Evolutionary conservation across 495 filamentous ascomycete genomes (phyloP).

Genomic region (Talaromyces wortmannii): DNA sequence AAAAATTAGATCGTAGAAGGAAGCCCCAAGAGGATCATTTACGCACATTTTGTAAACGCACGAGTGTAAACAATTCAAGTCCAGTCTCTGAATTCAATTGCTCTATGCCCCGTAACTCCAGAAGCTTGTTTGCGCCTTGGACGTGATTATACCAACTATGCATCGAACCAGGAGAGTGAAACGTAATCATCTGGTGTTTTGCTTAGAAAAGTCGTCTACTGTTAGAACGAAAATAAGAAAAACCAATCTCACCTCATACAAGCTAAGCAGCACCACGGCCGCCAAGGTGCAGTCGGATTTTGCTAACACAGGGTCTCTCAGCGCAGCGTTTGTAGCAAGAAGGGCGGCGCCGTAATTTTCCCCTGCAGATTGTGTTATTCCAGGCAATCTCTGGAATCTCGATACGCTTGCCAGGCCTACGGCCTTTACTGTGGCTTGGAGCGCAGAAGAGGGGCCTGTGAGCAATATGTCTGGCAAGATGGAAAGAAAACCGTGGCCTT

Average conservation of each 20-base stretch:
- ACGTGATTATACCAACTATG: constrained; percentile 9
- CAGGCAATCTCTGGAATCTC: background rate
- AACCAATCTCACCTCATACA: constrained; percentile 13
- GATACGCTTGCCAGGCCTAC: no score
- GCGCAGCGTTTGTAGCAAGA: constrained; percentile 10
- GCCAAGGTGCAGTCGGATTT: constrained; percentile 10
- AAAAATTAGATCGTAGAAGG: background rate
- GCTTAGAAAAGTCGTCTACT: background rate
- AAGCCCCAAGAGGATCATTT: background rate
- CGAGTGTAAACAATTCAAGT: constrained; percentile 7
- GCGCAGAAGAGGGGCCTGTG: no score
- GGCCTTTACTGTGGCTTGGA: no score
- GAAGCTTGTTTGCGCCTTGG: constrained; percentile 8
- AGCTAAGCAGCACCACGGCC: constrained; percentile 13
- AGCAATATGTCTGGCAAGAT: no score
- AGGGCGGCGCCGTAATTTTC: constrained; percentile 14
- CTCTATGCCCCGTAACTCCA: constrained; percentile 10
- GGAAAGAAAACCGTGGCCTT: no score
- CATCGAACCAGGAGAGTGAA: constrained; percentile 1
- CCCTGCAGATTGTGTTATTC: constrained; percentile 8
- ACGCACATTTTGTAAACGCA: constrained; percentile 8
- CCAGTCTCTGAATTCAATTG: constrained; percentile 5
- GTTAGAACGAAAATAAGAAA: background rate
- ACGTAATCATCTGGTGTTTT: constrained; percentile 6
- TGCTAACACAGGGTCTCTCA: constrained; percentile 7